Conservation (phyloP, 2,329 filamentous ascomycete species). For the Microdochium nivale region DNA sequence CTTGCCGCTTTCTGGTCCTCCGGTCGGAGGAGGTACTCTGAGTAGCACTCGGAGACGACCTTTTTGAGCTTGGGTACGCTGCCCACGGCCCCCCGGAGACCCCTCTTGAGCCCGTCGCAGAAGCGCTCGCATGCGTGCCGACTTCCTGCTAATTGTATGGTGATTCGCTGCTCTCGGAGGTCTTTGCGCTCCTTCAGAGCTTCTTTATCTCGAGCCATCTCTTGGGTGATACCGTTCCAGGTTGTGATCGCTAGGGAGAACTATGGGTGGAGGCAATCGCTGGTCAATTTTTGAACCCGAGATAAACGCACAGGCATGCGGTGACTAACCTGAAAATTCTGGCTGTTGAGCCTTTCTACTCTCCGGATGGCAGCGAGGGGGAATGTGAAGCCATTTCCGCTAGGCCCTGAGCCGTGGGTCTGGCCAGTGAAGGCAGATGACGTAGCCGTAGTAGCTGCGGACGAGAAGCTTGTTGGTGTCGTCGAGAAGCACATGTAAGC, state of each 20-base stretch:
- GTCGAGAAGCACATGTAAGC: conserved; percentile 96
- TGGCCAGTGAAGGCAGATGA: conserved; percentile 85
- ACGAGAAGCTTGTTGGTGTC: conserved; percentile 77
- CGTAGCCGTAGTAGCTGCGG: conserved; percentile 67
- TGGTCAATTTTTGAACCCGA: conserved; percentile 5
- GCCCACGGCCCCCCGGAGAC: conserved; percentile 76
- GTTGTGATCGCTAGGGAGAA: conserved; percentile 93
- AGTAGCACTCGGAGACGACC: conserved; percentile 81
- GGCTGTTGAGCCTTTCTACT: conserved; percentile 87
- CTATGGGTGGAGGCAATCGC: conserved; percentile 21
- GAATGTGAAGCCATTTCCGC: conserved; percentile 91
- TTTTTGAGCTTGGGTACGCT: conserved; percentile 78
- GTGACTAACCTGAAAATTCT: conserved; percentile 61
- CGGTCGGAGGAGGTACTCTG: conserved; percentile 66
- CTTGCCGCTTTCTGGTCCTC: conserved; percentile 53
- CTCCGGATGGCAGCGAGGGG: conserved; percentile 85
- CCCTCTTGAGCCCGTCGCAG: conserved; percentile 90
- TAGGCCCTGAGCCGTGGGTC: conserved; percentile 85
- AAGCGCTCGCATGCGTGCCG: conserved; percentile 88
- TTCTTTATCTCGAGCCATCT: conserved; percentile 34
- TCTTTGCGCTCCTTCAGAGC: conserved; percentile 29
- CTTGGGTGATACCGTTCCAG: conserved; percentile 69
- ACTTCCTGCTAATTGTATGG: conserved; percentile 82
- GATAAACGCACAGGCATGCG: not conserved
- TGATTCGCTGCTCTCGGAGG: conserved; percentile 70